Evolutionary conservation across 768 basidiomycete species (phyloP).

Genomic region (Boletus pseudopeckii): DNA sequence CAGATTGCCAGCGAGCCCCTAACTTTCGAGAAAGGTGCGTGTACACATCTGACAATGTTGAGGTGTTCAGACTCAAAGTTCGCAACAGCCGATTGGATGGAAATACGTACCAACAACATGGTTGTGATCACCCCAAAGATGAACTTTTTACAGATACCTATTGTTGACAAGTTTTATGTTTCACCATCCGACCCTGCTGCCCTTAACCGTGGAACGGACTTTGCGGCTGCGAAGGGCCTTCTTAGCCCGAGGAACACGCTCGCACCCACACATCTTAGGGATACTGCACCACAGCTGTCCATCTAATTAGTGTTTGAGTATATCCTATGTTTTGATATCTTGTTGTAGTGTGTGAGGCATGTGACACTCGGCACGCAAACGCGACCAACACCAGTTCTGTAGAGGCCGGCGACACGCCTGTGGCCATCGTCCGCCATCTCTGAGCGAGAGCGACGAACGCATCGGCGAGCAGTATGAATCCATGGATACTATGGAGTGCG

Average conservation of each 20-base stretch:
- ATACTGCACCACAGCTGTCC: slow-evolving; percentile 18
- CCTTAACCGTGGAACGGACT: slow-evolving; percentile 67
- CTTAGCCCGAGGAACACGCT: slow-evolving; percentile 55
- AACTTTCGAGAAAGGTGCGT: slow-evolving; percentile 88
- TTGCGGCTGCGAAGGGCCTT: slow-evolving; percentile 86
- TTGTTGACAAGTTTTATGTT: slow-evolving; percentile 91
- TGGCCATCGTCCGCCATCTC: neutral
- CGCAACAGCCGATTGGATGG: slow-evolving; percentile 89
- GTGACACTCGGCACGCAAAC: slow-evolving; percentile 6
- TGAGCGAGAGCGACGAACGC: slow-evolving; percentile 2
- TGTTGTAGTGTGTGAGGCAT: neutral
- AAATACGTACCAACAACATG: slow-evolving; percentile 95
- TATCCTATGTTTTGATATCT: slow-evolving; percentile 1
- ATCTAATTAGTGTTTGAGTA: slow-evolving; percentile 8
- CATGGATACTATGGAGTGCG: slow-evolving; percentile 66
- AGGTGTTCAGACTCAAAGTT: neutral
- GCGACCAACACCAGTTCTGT: neutral
- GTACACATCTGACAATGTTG: neutral
- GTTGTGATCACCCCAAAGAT: slow-evolving; percentile 94
- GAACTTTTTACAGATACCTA: slow-evolving; percentile 91
- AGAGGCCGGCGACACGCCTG: neutral
- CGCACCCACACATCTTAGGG: slow-evolving; percentile 19
- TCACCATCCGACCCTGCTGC: slow-evolving; percentile 77
- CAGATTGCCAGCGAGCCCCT: slow-evolving; percentile 90
- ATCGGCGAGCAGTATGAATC: slow-evolving; percentile 35